These are phyloP conservation scores for Chenopodium suecicum DNA, from an alignment of 148 eudicot species.

Conservation along the genomic window DNA sequence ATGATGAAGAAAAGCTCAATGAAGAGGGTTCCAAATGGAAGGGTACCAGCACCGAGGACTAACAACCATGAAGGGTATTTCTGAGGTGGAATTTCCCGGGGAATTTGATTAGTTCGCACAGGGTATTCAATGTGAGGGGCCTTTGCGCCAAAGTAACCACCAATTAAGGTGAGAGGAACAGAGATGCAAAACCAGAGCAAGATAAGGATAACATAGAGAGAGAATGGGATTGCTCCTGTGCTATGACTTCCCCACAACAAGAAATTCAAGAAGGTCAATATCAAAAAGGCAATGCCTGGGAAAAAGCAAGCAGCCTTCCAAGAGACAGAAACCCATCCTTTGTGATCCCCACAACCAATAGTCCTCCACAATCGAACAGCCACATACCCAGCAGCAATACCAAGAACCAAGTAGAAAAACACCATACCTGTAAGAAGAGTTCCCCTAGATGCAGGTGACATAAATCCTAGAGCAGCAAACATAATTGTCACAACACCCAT, in stretches of 20 bases:
- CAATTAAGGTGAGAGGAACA: conserved; percentile 70
- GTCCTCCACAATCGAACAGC: conserved; percentile 79
- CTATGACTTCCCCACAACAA: conserved; percentile 73
- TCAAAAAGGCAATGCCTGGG: conserved; percentile 66
- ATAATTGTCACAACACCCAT: conserved; percentile 72
- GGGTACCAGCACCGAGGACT: conserved; percentile 82
- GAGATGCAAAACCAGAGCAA: conserved; percentile 82
- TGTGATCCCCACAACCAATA: conserved; percentile 56
- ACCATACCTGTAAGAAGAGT: conserved; percentile 76
- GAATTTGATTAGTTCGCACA: conserved; percentile 74
- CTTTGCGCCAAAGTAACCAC: conserved; percentile 80
- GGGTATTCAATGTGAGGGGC: conserved; percentile 82
- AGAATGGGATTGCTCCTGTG: conserved; percentile 83
- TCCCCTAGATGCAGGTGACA: conserved; percentile 85
- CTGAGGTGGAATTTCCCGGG: conserved; percentile 78
- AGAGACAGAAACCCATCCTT: conserved; percentile 69
- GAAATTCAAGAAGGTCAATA: conserved; percentile 59
- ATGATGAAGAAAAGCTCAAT: conserved; percentile 88
- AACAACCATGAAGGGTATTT: conserved; percentile 82
- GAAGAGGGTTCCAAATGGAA: conserved; percentile 80
- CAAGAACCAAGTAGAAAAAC: conserved; percentile 70
- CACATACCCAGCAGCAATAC: conserved; percentile 76
- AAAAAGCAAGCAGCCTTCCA: conserved; percentile 87
- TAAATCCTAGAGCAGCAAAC: conserved; percentile 77
- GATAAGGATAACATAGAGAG: conserved; percentile 62